A percentile compares a stretch with the other conserved stretches of the same genome.
phyloP scores from a whole-genome alignment of 2,329 filamentous ascomycete genomes.

The Aaosphaeria arxii region DNA sequence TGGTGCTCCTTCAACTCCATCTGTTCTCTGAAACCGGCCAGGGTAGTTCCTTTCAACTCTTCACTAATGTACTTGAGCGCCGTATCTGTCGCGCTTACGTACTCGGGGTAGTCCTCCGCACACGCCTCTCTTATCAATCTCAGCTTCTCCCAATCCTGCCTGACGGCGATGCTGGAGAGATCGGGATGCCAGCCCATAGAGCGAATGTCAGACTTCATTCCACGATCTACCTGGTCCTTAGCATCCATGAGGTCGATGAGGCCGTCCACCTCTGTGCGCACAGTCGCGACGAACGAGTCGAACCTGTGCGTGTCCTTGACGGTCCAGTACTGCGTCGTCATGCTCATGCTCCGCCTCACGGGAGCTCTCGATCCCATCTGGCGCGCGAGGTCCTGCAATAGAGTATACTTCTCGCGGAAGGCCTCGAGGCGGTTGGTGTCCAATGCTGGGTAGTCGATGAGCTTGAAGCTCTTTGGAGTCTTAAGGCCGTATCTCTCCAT shows the following conservation, averaged over 20 bases:
- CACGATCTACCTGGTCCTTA: constrained; percentile 44
- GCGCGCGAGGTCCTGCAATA: constrained; percentile 38
- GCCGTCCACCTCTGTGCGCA: constrained; percentile 43
- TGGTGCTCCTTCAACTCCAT: constrained; percentile 9
- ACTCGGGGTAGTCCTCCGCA: constrained; percentile 43
- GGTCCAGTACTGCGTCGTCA: constrained; percentile 38
- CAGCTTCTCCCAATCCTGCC: constrained; percentile 41
- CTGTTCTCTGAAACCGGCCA: constrained; percentile 15
- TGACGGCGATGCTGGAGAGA: constrained; percentile 28
- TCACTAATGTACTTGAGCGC: constrained; percentile 44
- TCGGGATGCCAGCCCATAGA: constrained; percentile 50
- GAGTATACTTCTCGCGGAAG: constrained; percentile 44
- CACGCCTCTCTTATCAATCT: constrained; percentile 44
- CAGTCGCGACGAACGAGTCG: constrained; percentile 39
- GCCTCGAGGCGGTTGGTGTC: constrained; percentile 44
- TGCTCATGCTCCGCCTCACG: constrained; percentile 33
- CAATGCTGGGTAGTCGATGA: constrained; percentile 38
- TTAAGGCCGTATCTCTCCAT: constrained; percentile 47
- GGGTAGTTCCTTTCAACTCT: constrained; percentile 25
- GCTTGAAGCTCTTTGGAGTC: constrained; percentile 39
- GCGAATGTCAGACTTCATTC: constrained; percentile 44
- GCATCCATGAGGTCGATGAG: constrained; percentile 43
- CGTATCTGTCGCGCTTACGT: constrained; percentile 39
- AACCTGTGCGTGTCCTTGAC: constrained; percentile 43
- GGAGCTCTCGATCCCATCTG: constrained; percentile 30